These are phyloP conservation scores for Aspergillus bombycis DNA, from an alignment of 2,329 filamentous ascomycete species.

Conservation along the genomic window DNA sequence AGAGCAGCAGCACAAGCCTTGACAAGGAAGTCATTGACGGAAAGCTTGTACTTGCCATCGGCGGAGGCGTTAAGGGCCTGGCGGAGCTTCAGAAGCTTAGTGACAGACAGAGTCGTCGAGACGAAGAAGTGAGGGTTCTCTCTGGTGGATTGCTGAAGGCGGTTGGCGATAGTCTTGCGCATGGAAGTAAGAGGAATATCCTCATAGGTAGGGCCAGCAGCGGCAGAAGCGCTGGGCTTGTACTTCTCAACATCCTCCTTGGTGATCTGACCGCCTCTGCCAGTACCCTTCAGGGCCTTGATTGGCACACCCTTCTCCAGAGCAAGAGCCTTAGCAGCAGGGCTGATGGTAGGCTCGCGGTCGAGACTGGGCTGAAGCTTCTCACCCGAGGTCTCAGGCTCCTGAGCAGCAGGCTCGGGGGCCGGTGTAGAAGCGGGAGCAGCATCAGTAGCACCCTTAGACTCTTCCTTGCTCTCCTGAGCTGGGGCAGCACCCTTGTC, in stretches of 20 bases:
- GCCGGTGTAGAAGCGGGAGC: constrained; percentile 66
- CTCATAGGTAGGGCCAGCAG: constrained; percentile 71
- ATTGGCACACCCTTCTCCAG: constrained; percentile 81
- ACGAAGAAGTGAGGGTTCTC: constrained; percentile 99
- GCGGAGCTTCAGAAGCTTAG: constrained; percentile 94
- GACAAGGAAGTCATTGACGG: constrained; percentile 99
- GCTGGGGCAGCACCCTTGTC: constrained; percentile 67
- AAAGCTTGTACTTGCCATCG: constrained; percentile 96
- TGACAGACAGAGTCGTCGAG: constrained; percentile 84
- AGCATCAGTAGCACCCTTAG: constrained; percentile 44
- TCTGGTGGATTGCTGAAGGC: constrained; percentile 84
- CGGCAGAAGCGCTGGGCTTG: constrained; percentile 57
- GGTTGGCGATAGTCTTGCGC: constrained; percentile 96
- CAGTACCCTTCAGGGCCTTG: constrained; percentile 80
- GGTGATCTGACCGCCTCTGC: constrained; percentile 82
- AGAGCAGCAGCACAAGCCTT: constrained; percentile 89
- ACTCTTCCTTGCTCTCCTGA: constrained; percentile 65
- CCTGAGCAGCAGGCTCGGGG: constrained; percentile 53
- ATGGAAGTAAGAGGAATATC: constrained; percentile 86
- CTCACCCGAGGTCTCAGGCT: constrained; percentile 74
- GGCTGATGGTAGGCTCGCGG: constrained; percentile 73
- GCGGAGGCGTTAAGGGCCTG: constrained; percentile 86
- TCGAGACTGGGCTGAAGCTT: constrained; percentile 82
- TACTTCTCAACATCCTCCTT: constrained; percentile 93
- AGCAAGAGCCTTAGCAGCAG: constrained; percentile 78